These are phyloP conservation scores for Ceratocystis ficicola DNA, from an alignment of 2,329 filamentous ascomycete species.

Conservation along the genomic window DNA sequence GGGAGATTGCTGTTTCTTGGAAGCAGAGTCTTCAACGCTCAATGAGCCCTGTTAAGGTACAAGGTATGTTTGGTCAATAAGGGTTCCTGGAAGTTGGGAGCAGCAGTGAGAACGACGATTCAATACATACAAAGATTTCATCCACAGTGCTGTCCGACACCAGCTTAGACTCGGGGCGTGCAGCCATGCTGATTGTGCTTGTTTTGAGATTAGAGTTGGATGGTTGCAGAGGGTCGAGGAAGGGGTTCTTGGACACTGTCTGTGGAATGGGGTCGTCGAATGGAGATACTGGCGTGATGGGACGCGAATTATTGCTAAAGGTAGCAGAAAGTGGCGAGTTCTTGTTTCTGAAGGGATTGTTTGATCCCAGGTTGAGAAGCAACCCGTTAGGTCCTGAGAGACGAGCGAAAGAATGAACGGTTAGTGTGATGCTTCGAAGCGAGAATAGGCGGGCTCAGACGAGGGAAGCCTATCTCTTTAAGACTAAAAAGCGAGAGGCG, in stretches of 20 bases:
- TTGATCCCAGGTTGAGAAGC: constrained; percentile 60
- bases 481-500: not conserved
- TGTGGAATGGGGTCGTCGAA: constrained; percentile 46
- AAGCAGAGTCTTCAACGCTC: constrained; percentile 55
- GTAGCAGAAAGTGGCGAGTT: constrained; percentile 39
- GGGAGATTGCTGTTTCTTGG: constrained; percentile 39
- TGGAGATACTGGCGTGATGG: constrained; percentile 38
- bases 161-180: constrained; percentile 35
- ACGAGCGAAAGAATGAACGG: constrained; percentile 37
- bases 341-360: constrained; percentile 70
- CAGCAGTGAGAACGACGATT: not conserved
- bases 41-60: constrained; percentile 14
- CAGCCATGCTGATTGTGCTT: constrained; percentile 33
- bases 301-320: constrained; percentile 29
- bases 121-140: constrained; percentile 61
- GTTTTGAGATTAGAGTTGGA: constrained; percentile 8
- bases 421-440: constrained; percentile 32
- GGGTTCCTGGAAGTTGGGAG: not conserved
- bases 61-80: not conserved
- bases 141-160: constrained; percentile 41
- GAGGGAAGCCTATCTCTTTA: not conserved
- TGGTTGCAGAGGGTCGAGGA: constrained; percentile 44
- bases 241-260: constrained; percentile 62
- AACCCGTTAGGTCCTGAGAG: constrained; percentile 34
- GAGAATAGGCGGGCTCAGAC: constrained; percentile 26